These are phyloP conservation scores for Alternaria angustiovoidea DNA, from an alignment of 2,329 filamentous ascomycete species.

Conservation along the genomic window DNA sequence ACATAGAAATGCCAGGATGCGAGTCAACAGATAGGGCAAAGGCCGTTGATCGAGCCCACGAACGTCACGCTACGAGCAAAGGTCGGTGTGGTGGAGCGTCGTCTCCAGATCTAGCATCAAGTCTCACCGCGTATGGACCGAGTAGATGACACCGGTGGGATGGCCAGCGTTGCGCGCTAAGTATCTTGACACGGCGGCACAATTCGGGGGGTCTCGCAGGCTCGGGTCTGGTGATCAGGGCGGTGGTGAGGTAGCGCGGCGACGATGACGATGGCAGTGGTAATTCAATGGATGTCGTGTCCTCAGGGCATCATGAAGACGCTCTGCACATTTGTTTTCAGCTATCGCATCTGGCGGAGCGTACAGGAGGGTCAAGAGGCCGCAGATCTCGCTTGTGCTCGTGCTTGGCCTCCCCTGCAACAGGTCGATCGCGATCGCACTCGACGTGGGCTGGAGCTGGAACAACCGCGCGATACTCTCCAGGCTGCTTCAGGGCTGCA, in stretches of 20 bases:
- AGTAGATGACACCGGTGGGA: conserved; percentile 1
- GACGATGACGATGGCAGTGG: neutral
- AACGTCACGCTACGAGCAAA: conserved; percentile 16
- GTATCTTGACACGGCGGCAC: neutral
- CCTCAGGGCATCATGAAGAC: conserved; percentile 3
- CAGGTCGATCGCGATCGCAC: neutral
- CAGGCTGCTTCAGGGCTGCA: neutral
- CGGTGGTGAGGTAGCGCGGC: neutral
- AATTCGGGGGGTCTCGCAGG: neutral
- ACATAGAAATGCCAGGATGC: conserved; percentile 19
- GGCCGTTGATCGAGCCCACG: conserved; percentile 23
- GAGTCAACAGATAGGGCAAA: conserved; percentile 9
- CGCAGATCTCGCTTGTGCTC: conserved; percentile 5
- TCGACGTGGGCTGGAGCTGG: neutral
- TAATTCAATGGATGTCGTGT: neutral
- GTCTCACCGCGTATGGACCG: conserved; percentile 6
- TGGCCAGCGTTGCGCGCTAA: conserved; percentile 8
- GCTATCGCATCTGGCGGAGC: neutral
- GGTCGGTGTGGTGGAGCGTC: conserved; percentile 16
- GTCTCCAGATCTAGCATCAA: conserved; percentile 9
- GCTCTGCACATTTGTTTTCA: conserved; percentile 9
- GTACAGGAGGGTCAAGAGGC: neutral
- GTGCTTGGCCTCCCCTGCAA: conserved; percentile 1
- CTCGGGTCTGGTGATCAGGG: neutral
- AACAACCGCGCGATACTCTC: neutral